These are phyloP conservation scores for Heliamphora exappendiculata DNA, from an alignment of 148 eudicot genomes.

Conservation along the genomic window DNA sequence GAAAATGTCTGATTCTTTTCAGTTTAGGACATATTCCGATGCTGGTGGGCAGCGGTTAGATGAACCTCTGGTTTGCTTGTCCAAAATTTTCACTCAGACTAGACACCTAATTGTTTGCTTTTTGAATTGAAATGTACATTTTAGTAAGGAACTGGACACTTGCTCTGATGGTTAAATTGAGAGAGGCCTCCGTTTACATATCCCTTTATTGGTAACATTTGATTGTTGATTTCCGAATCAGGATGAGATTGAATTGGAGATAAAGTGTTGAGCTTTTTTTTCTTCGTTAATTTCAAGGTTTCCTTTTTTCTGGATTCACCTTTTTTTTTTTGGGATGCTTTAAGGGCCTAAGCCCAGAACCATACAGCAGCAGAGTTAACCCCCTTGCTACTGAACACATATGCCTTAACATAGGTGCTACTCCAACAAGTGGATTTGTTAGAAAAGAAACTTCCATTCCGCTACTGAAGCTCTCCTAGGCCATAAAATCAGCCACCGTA, in stretches of 20 bases:
- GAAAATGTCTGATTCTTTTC: neutral
- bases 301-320: too few relatives aligned
- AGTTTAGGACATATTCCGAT: neutral
- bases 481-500: too few relatives aligned
- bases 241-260: neutral
- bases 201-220: neutral
- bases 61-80: constrained; percentile 13
- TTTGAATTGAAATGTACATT: neutral
- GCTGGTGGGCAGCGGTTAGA: constrained; percentile 14
- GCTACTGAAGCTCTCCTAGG: too few relatives aligned
- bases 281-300: neutral
- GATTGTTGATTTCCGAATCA: neutral
- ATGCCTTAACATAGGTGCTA: too few relatives aligned
- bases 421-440: too few relatives aligned
- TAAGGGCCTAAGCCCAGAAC: too few relatives aligned
- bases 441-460: too few relatives aligned
- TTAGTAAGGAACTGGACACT: neutral
- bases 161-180: neutral
- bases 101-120: neutral
- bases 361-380: too few relatives aligned
- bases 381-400: too few relatives aligned
- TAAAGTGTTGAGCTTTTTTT: neutral
- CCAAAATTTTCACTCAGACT: neutral
- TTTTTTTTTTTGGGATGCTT: too few relatives aligned
- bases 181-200: neutral